Evolutionary conservation across 768 basidiomycete species (phyloP).

Genomic region (Boletus coccyginus): DNA sequence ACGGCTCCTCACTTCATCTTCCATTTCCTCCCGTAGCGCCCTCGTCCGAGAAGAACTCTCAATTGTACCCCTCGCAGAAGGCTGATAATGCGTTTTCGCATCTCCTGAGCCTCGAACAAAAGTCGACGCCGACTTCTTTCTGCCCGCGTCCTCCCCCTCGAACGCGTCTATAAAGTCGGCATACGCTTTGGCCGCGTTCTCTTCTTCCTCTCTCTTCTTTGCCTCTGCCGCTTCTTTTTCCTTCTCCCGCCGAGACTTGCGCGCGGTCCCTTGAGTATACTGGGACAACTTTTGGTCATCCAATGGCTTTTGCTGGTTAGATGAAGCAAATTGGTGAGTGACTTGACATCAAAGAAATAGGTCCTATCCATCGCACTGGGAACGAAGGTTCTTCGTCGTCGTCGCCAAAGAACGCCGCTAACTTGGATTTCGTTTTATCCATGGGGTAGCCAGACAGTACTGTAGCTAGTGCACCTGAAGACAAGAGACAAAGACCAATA

Average conservation of each 20-base stretch:
- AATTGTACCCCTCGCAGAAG: slow-evolving; percentile 32
- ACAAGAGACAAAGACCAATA: not conserved
- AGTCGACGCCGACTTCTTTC: slow-evolving; percentile 48
- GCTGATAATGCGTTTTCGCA: slow-evolving; percentile 39
- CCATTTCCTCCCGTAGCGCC: slow-evolving; percentile 32
- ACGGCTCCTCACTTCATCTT: slow-evolving; percentile 31
- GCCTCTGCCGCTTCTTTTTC: slow-evolving; percentile 92
- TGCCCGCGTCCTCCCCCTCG: slow-evolving; percentile 62
- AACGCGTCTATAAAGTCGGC: slow-evolving; percentile 85
- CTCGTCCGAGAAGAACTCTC: slow-evolving; percentile 32
- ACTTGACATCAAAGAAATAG: slow-evolving; percentile 47
- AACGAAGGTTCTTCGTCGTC: slow-evolving; percentile 84
- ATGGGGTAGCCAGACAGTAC: slow-evolving; percentile 15
- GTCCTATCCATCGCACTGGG: slow-evolving; percentile 87
- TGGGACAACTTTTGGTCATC: slow-evolving; percentile 84
- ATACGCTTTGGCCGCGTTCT: slow-evolving; percentile 72
- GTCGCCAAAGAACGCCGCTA: slow-evolving; percentile 82
- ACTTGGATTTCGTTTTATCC: slow-evolving; percentile 41
- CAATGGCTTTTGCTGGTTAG: slow-evolving; percentile 76
- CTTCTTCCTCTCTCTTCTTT: slow-evolving; percentile 83
- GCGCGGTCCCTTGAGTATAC: slow-evolving; percentile 80
- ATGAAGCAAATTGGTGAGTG: slow-evolving; percentile 59
- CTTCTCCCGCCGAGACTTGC: slow-evolving; percentile 88
- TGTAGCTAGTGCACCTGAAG: not conserved
- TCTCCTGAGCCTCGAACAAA: slow-evolving; percentile 61